Percentiles rank a stretch among this genome's conserved stretches.
Evolutionary conservation across 306 rosid genomes (phyloP).

Genomic region (Canavalia ensiformis): DNA sequence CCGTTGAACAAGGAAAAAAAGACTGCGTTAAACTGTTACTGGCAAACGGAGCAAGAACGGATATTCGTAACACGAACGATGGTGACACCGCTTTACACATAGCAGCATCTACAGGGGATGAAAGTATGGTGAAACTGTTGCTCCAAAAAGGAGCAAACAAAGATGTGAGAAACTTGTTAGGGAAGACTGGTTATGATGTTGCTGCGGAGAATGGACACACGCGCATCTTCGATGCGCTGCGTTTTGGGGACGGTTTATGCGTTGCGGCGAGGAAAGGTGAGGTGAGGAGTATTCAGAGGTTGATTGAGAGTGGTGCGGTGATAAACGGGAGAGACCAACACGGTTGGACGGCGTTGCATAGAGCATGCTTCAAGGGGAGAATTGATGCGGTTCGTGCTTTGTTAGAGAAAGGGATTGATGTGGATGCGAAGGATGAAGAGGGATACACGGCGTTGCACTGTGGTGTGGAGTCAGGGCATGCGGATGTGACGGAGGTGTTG

Average conservation of each 20-base stretch:
- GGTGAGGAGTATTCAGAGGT: constrained; percentile 56
- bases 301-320: constrained; percentile 65
- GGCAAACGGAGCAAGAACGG: constrained; percentile 64
- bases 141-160: constrained; percentile 79
- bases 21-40: constrained; percentile 68
- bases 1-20: constrained; percentile 55
- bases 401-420: constrained; percentile 65
- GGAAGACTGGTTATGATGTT: constrained; percentile 64
- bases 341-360: constrained; percentile 85
- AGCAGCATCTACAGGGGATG: constrained; percentile 73
- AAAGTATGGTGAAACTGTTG: constrained; percentile 68
- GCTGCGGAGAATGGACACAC: constrained; percentile 69
- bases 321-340: constrained; percentile 74
- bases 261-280: constrained; percentile 81
- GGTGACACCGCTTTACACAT: constrained; percentile 74
- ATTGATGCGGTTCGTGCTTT: constrained; percentile 56
- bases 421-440: constrained; percentile 68
- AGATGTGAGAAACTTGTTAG: constrained; percentile 58
- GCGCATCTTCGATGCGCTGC: constrained; percentile 66
- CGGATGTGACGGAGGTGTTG: constrained; percentile 65
- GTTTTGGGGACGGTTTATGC: constrained; percentile 69
- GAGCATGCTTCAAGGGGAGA: constrained; percentile 78
- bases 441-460: constrained; percentile 85
- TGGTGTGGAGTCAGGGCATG: constrained; percentile 71
- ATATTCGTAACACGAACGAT: constrained; percentile 48